phyloP scores from a whole-genome alignment of 805 yeast genomes.

The Metschnikowia kunwiensis region DNA sequence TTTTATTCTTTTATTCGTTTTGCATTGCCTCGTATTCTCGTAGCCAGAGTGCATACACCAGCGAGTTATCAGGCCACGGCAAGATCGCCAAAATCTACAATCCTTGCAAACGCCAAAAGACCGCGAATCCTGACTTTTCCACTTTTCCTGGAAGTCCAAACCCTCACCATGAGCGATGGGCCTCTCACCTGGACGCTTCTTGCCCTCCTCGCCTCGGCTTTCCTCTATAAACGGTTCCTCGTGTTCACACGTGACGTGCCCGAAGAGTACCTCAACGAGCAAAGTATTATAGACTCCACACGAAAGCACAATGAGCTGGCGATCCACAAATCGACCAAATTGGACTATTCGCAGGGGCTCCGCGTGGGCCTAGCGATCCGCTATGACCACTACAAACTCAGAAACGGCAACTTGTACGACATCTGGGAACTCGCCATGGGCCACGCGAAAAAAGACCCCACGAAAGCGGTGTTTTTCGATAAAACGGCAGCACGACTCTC shows the following conservation, averaged over 20 bases:
- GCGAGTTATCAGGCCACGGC: too few species aligned
- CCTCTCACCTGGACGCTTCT: slow-evolving; percentile 19
- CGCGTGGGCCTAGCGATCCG: slow-evolving; percentile 67
- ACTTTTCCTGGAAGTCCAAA: not conserved
- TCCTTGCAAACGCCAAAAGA: not conserved
- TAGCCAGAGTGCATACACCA: not conserved
- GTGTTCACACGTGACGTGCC: slow-evolving; percentile 52
- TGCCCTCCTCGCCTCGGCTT: slow-evolving; percentile 11
- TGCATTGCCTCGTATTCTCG: not conserved
- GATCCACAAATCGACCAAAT: slow-evolving; percentile 66
- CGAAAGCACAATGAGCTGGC: slow-evolving; percentile 72
- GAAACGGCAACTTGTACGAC: slow-evolving; percentile 77
- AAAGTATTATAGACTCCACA: slow-evolving; percentile 62
- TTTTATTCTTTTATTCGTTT: too few species aligned
- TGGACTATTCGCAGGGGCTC: slow-evolving; percentile 69
- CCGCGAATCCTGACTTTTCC: not conserved
- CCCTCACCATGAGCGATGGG: slow-evolving; percentile 10
- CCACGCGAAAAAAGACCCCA: slow-evolving; percentile 22
- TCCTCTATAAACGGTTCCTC: slow-evolving; percentile 22
- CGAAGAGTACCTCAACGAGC: slow-evolving; percentile 56
- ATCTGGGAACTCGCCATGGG: slow-evolving; percentile 55
- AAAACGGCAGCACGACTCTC: slow-evolving; percentile 18
- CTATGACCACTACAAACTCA: slow-evolving; percentile 54
- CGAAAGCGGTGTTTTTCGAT: slow-evolving; percentile 20
- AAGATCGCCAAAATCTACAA: too few species aligned